Percentiles rank a stretch among this genome's conserved stretches.
Conservation (phyloP, 2,329 filamentous ascomycete species). For the Apiospora kogelbergensis region DNA sequence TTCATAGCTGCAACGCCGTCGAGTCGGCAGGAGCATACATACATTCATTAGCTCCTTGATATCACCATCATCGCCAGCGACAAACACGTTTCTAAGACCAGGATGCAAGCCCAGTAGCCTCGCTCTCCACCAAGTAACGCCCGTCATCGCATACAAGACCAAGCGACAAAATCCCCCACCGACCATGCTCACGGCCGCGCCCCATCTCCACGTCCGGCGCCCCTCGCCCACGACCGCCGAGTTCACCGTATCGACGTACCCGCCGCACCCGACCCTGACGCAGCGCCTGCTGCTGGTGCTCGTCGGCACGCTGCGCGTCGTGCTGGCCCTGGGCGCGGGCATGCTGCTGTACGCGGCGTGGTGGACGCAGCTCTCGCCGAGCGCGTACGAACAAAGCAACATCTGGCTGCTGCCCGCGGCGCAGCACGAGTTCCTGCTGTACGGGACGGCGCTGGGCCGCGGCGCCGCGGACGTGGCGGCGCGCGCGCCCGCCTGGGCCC, state of each 20-base stretch:
- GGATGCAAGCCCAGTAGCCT: neutral
- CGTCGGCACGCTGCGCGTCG: constrained; percentile 43
- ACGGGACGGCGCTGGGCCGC: constrained; percentile 29
- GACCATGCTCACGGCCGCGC: constrained; percentile 61
- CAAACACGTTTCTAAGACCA: neutral
- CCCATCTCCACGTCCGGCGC: constrained; percentile 61
- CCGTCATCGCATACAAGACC: no score
- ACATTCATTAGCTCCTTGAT: neutral
- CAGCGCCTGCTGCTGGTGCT: constrained; percentile 46
- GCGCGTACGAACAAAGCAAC: constrained; percentile 13
- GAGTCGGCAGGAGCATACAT: neutral
- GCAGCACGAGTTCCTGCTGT: constrained; percentile 13
- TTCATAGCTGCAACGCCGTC: neutral
- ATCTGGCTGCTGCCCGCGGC: constrained; percentile 22
- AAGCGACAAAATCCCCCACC: neutral
- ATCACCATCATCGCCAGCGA: neutral
- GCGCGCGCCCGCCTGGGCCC: constrained; percentile 38
- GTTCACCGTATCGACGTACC: constrained; percentile 85
- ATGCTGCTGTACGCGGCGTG: constrained; percentile 53
- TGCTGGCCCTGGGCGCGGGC: constrained; percentile 40
- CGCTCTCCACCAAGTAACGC: neutral
- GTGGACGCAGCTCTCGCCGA: constrained; percentile 34
- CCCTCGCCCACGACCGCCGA: constrained; percentile 88
- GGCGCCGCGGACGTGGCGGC: constrained; percentile 32
- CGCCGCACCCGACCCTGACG: constrained; percentile 46